Evolutionary conservation across 768 basidiomycete genomes (phyloP), one percentile per base, ranked within the genome.

Genomic region (Lactarius evosmus): DNA sequence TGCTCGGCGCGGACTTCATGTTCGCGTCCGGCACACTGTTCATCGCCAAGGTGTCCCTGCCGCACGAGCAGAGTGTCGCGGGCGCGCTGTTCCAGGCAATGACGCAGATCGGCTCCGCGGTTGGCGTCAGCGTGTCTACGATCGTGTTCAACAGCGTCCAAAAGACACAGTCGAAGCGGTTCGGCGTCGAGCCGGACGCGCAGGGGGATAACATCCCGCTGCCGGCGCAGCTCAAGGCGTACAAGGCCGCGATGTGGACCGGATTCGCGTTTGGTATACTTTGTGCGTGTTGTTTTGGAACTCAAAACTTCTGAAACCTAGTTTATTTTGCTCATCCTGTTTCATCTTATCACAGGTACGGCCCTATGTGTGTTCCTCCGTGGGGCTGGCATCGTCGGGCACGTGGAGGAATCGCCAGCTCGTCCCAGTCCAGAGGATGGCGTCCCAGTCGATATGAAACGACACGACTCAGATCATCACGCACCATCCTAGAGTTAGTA

Each of bases 31-130:
- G 91, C 3, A 88, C 87, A 5, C 75, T 93, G 17, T 93, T 88
- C 68, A 83, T 91, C 51, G 87, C 89, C 3, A 87, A 86, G 69
- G 78, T 88, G 11, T 80, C 84, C 1, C 72, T 81, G 1, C 85
- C 84, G 3, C 79, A 87, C 59, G 91, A 93, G 68, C 91, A 93
- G 73, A 86, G 85, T 72, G 77, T 92, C 3, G 84, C 86, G 7
- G 90, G 88, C 3, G 91, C 84, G 12, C 63, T 91, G n/a, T 92
- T 92, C 73, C 87, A 89, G 70, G 90, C 91, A 1, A 85, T 93
- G 82, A 86, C 82, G 6, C 87, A 89, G 88, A 73, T 91, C 16
- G 90, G 89, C 9, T 83, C 83, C 0, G 81, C 87, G 8, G 78
- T 90, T 36, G 90, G 89, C 19, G 78, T 91, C 3, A 86, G 89